These are phyloP conservation scores for Secale cereale DNA, from an alignment of 176 grass and related monocot genomes.

Conservation along the genomic window DNA sequence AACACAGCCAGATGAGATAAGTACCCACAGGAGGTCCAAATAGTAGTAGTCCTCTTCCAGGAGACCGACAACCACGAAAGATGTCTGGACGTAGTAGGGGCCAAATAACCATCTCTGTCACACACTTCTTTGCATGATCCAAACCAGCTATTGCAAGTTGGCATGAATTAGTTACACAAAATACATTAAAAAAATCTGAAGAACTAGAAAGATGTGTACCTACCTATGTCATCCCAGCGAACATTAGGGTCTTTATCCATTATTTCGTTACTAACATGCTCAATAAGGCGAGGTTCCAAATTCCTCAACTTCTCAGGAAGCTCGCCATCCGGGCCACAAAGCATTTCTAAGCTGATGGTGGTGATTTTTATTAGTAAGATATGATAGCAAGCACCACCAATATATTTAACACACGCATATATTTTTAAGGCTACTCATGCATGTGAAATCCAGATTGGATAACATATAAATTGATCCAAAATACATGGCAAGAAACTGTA, in stretches of 20 bases:
- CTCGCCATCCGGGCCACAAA: conserved; percentile 86
- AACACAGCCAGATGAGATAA: conserved; percentile 13
- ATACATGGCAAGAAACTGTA: conserved; percentile 6
- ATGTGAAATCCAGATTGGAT: neutral
- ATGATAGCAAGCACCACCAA: conserved; percentile 5
- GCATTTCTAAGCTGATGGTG: conserved; percentile 73
- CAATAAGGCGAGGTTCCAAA: conserved; percentile 90
- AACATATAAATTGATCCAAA: conserved; percentile 11
- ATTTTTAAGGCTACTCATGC: conserved; percentile 3
- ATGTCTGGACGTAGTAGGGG: conserved; percentile 93
- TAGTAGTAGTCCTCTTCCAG: conserved; percentile 86
- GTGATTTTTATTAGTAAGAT: conserved; percentile 19
- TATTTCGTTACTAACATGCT: conserved; percentile 98
- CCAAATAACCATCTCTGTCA: conserved; percentile 97
- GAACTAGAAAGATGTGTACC: conserved; percentile 16
- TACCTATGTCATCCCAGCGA: conserved; percentile 95
- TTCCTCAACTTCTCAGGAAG: conserved; percentile 95
- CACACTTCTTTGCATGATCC: conserved; percentile 98
- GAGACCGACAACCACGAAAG: conserved; percentile 89
- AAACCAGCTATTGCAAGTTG: conserved; percentile 70
- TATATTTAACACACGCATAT: neutral
- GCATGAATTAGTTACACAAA: conserved; percentile 37
- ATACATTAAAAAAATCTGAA: conserved; percentile 5
- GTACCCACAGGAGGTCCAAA: conserved; percentile 96
- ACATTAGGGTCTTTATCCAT: conserved; percentile 99